phyloP scores from a whole-genome alignment of 2,329 filamentous ascomycete genomes.

The Penicillium sp. region DNA sequence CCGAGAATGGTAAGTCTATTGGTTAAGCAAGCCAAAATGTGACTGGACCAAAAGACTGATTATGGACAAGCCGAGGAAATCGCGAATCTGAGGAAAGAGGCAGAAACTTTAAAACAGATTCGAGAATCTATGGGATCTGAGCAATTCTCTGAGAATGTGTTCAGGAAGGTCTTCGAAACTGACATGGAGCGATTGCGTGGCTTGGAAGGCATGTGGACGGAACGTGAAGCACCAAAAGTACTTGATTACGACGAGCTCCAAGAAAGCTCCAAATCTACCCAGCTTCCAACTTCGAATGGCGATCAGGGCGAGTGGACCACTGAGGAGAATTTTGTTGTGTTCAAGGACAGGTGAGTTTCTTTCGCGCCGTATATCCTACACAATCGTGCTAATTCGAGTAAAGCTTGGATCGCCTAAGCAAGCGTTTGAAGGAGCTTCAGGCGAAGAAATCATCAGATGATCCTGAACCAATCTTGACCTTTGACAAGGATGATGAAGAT shows the following conservation, averaged over 20 bases:
- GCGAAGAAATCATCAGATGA: slow-evolving; percentile 48
- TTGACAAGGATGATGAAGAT: slow-evolving; percentile 96
- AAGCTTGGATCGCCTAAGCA: slow-evolving; percentile 73
- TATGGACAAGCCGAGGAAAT: slow-evolving; percentile 70
- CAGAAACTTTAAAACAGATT: slow-evolving; percentile 80
- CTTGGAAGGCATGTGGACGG: slow-evolving; percentile 97
- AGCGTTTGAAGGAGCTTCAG: slow-evolving; percentile 69
- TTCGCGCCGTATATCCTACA: neutral
- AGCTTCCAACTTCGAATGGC: slow-evolving; percentile 59
- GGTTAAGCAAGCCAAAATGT: neutral
- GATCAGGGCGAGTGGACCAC: slow-evolving; percentile 81
- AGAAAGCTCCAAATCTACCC: slow-evolving; percentile 56
- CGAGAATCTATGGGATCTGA: slow-evolving; percentile 76
- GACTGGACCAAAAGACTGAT: neutral
- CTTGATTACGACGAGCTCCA: slow-evolving; percentile 69
- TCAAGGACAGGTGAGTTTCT: slow-evolving; percentile 68
- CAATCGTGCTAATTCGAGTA: slow-evolving; percentile 21
- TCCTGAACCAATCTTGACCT: slow-evolving; percentile 67
- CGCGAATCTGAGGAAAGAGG: slow-evolving; percentile 80
- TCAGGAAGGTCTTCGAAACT: slow-evolving; percentile 87
- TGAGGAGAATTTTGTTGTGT: slow-evolving; percentile 81
- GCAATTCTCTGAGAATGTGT: slow-evolving; percentile 77
- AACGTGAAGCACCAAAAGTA: slow-evolving; percentile 71
- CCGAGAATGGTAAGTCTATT: slow-evolving; percentile 69
- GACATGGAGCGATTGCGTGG: slow-evolving; percentile 81